Evolutionary conservation across 768 basidiomycete species (phyloP), one percentile per base, ranked within the genome.

Genomic region (Nevesoporus exiguus): DNA sequence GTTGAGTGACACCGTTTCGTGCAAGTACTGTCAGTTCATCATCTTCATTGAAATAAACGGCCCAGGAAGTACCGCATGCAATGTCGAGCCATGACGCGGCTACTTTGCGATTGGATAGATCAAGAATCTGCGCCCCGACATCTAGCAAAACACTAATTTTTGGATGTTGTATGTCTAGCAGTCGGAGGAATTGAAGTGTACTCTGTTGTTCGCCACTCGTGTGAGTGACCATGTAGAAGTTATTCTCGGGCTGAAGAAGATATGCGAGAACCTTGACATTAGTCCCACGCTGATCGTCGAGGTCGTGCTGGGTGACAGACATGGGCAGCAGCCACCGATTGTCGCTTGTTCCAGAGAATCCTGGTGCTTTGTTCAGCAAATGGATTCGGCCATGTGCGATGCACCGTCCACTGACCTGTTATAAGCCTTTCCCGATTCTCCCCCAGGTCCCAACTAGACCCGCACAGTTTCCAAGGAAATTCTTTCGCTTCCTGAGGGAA

Each of bases 51-150:
- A 33, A 33, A 33, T 33, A 33, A 14, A 33, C 10, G 10, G 33
- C 71, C 0, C 60, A 68, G 37, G 29, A 29, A 4, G 49, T 45
- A 17, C 52, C 47, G 0, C 11, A 13, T 22, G 42, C 46, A 30
- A 60, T 50, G 14, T 45, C 21, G 3, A 82, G 68, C 82, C 81
- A 83, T 11, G 33, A 5, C 13, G 6, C 10, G 33, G 14, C 33
- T 10, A 33, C 33, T 33, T 33, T 3, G 33, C 6, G 57, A 47
- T 80, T 82, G 17, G 66, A 61, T 51, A 77, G 56, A 39, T 82
- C 80, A 3, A 82, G 69, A 50, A 82, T 76, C 58, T 82, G 81
- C 0, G 81, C 79, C 0, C 81, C 81, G 8, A 82, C 77, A 49
- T 83, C 81, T 3, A 82, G 62, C 22, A 82, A 61, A 14, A 82